Conservation (phyloP, 768 basidiomycete genomes). For the Pleurotus eryngii region DNA sequence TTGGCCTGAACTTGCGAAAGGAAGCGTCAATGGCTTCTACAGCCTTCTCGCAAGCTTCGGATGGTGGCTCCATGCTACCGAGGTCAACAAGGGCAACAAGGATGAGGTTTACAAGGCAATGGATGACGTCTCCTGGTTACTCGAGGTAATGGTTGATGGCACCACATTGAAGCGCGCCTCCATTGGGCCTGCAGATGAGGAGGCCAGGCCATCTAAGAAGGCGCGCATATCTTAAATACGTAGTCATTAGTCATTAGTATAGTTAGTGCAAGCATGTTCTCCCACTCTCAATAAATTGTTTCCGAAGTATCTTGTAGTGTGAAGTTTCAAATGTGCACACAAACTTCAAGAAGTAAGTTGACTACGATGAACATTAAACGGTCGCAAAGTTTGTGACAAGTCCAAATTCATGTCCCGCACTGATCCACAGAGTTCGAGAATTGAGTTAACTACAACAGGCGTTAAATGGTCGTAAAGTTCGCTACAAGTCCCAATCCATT, state of each 20-base stretch:
- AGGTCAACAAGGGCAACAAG: not conserved
- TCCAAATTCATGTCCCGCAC: no score
- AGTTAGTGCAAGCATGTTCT: not conserved
- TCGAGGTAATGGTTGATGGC: not conserved
- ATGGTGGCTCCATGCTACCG: not conserved
- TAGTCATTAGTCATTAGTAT: not conserved
- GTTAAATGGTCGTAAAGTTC: no score
- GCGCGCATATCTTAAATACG: not conserved
- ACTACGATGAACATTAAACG: no score
- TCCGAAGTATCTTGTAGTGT: no score
- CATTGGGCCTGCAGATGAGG: not conserved
- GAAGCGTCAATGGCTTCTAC: not conserved
- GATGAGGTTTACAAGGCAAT: not conserved
- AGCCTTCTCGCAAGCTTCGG: not conserved
- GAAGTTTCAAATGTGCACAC: no score
- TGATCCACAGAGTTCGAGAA: no score
- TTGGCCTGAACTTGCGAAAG: not conserved
- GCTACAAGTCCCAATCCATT: no score
- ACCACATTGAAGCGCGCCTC: not conserved
- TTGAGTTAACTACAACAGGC: no score
- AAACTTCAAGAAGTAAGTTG: no score
- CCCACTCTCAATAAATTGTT: no score
- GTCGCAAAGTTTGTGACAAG: no score
- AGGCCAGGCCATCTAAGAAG: not conserved
- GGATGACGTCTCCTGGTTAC: not conserved